Base-by-base conservation (phyloP, 2,329 filamentous ascomycete genomes). In the Sclerotinia spermophila region DNA sequence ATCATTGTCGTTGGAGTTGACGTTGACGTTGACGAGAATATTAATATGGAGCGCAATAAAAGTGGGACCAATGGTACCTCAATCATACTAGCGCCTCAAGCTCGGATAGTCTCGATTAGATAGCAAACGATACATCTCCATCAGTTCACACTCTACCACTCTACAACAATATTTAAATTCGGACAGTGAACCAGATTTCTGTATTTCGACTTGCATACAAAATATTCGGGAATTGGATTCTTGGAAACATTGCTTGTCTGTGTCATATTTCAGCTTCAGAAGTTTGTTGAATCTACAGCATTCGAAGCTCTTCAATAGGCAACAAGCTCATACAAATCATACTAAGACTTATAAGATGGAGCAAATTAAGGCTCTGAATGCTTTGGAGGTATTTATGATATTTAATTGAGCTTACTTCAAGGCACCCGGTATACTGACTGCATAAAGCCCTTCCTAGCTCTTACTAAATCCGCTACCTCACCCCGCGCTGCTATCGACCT, bases 401-500 rank as follows among this genome's bases (percentile, higher is more conserved):
- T 55, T 58, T 48, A 21, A 17, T 11, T 35, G 30, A 6, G 33
- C 13, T 19, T 38, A 6, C 24, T 53, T n/a, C 10, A 60, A 30
- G 10, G 27, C 71, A 44, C 67, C 67, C 53, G 45, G 48, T 30
- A 67, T 35, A 67, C 85, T 75, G 83, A 67, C 56, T 56, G 83
- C 69, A 83, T 86, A 17, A 84, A 97, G 85, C 94, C 94, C n/a
- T 98, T 95, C 83, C 84, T 99, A 72, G 91, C 92, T 67, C 91
- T 97, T 74, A 91, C 92, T 78, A 96, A 94, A 80, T 92, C 93
- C 17, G 93, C 93, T 73, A 92, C 89, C 10, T 93, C 94, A 17
- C 90, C 93, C 55, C 90, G 92, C 76, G 93, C 94, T 71, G 91
- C 94, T 56, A 90, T 92, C 78, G 94, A 97, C 79, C 88, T 98